Evolutionary conservation across 2,329 filamentous ascomycete species (phyloP).

Genomic region (Dryadomyces quercivorus): DNA sequence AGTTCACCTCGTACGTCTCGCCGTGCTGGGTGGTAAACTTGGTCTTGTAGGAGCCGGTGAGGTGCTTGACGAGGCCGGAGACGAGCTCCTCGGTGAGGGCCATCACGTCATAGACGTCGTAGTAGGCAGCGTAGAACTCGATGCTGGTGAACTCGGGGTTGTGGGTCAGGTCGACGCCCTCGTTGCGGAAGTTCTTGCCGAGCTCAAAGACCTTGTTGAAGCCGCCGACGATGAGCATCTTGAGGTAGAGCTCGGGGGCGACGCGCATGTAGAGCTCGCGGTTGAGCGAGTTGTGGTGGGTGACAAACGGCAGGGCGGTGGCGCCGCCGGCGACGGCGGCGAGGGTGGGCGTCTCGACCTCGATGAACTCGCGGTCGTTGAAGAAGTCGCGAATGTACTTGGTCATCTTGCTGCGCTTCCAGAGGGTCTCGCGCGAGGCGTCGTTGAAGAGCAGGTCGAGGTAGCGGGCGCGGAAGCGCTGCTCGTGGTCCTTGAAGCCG

Average conservation of each 20-base stretch:
- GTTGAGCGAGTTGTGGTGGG: conserved; percentile 90
- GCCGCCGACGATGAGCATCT: conserved; percentile 90
- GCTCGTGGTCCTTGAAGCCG: conserved; percentile 91
- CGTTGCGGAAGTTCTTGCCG: conserved; percentile 82
- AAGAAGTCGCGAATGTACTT: conserved; percentile 83
- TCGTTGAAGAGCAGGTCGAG: conserved; percentile 98
- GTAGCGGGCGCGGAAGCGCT: conserved; percentile 84
- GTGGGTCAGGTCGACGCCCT: conserved; percentile 83
- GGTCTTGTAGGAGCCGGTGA: conserved; percentile 77
- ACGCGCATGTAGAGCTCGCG: conserved; percentile 93
- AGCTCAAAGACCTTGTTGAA: conserved; percentile 93
- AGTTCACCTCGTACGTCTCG: conserved; percentile 85
- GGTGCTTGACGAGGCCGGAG: conserved; percentile 73
- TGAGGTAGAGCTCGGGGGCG: conserved; percentile 90
- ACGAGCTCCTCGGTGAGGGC: conserved; percentile 87
- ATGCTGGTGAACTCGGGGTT: conserved; percentile 97
- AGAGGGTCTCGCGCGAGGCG: conserved; percentile 67
- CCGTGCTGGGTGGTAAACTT: conserved; percentile 78
- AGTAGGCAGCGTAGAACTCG: conserved; percentile 94
- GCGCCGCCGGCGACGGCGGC: conserved; percentile 91
- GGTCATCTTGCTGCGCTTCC: conserved; percentile 78
- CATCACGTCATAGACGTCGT: conserved; percentile 86
- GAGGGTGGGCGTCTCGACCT: conserved; percentile 97
- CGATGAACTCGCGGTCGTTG: conserved; percentile 75
- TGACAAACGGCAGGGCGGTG: conserved; percentile 88